phyloP scores from a whole-genome alignment of 495 filamentous ascomycete genomes.

The Penicillium robsamsonii region DNA sequence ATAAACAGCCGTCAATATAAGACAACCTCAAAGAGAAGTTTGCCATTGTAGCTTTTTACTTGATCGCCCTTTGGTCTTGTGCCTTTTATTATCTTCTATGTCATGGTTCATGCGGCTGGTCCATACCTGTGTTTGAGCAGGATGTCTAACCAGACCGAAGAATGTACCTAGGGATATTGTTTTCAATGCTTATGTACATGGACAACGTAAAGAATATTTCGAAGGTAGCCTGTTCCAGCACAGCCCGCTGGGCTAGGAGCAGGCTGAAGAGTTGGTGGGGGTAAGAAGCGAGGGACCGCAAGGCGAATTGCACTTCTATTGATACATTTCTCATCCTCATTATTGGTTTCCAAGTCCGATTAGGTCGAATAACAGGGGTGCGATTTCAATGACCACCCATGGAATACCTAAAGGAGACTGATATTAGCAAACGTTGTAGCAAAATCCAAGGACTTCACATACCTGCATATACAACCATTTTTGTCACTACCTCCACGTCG shows the following conservation, averaged over 20 bases:
- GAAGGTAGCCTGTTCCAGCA: slow-evolving; percentile 13
- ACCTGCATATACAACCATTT: slow-evolving; percentile 94
- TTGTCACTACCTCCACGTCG: slow-evolving; percentile 96
- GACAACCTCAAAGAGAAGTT: background rate
- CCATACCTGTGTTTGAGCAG: background rate
- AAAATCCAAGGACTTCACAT: slow-evolving; percentile 26
- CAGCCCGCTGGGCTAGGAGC: slow-evolving; percentile 23
- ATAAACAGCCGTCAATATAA: background rate
- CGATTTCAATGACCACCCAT: slow-evolving; percentile 34
- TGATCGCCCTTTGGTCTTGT: background rate
- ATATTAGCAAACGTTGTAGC: slow-evolving; percentile 3
- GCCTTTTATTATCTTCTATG: background rate
- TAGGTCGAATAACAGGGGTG: slow-evolving; percentile 31
- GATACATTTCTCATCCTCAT: slow-evolving; percentile 2
- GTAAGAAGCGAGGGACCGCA: background rate
- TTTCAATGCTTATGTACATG: slow-evolving; percentile 28
- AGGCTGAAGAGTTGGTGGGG: background rate
- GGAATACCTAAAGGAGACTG: slow-evolving; percentile 27
- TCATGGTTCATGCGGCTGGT: background rate
- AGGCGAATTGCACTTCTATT: background rate
- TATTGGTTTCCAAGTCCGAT: slow-evolving; percentile 33
- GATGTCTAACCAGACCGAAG: background rate
- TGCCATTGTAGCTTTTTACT: background rate
- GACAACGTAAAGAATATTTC: slow-evolving; percentile 12
- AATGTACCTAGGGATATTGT: slow-evolving; percentile 17